phyloP scores from a whole-genome alignment of 352 stramenopile species.

The Globisporangium lucens region DNA sequence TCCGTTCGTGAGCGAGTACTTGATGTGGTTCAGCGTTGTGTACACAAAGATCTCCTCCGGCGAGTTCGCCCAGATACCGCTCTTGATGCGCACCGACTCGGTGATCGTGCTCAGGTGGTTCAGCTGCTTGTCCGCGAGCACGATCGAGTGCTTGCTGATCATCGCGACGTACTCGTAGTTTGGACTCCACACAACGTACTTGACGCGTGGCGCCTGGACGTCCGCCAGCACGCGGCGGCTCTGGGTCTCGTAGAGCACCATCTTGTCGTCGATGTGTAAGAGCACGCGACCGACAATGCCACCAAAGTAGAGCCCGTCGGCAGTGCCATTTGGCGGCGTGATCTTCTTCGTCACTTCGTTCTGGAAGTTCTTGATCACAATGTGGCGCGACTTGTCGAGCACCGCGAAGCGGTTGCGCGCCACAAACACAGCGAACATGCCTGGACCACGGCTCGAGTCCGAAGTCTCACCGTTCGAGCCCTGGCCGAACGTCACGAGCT shows the following conservation, averaged over 20 bases:
- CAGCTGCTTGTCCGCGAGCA: slow-evolving; percentile 97
- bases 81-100: slow-evolving; percentile 97
- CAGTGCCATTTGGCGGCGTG: slow-evolving; percentile 92
- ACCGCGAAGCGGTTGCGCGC: slow-evolving; percentile 97
- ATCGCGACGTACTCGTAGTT: slow-evolving; percentile 97
- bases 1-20: slow-evolving; percentile 90
- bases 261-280: slow-evolving; percentile 95
- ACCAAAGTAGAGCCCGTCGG: slow-evolving; percentile 96
- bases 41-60: slow-evolving; percentile 96
- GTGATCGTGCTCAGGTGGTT: slow-evolving; percentile 96
- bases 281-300: slow-evolving; percentile 97
- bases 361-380: slow-evolving; percentile 99
- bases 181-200: slow-evolving; percentile 97
- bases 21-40: slow-evolving; percentile 96
- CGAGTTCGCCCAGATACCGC: slow-evolving; percentile 90
- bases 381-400: slow-evolving; percentile 95
- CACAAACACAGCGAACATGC: slow-evolving; percentile 96
- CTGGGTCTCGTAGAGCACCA: slow-evolving; percentile 98
- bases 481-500: slow-evolving; percentile 94
- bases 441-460: slow-evolving; percentile 93
- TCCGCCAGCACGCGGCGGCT: slow-evolving; percentile 95
- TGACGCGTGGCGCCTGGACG: slow-evolving; percentile 95
- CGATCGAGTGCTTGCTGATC: slow-evolving; percentile 97
- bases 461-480: slow-evolving; percentile 73
- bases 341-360: slow-evolving; percentile 99